Base-by-base conservation (phyloP, 2,329 filamentous ascomycete genomes). In the Claviceps sp. region DNA sequence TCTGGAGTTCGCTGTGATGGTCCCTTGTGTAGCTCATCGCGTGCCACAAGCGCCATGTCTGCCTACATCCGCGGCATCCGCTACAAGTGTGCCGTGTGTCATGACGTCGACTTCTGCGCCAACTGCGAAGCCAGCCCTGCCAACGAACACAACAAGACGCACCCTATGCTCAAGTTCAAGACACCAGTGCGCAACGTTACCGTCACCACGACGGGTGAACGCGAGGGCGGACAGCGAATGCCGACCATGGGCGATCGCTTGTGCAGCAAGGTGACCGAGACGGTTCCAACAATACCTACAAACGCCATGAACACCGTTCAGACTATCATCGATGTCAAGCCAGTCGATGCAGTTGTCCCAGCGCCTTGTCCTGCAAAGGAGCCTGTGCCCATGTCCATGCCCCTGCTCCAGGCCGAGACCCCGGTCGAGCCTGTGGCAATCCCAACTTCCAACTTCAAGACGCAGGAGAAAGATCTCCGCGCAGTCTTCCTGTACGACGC, bases 41-140 rank as follows among this genome's bases (percentile, higher is more conserved):
- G 41, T 14, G 41, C 41, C 61, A 73, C 56, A 18, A 74, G 68
- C 60, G 75, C 61, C 59, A 75, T 65, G 64, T 73, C 63, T 75
- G 79, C 72, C 38, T 95, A 89, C 70, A 96, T 98, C 61, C 76
- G 77, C 51, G 94, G 93, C 49, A 78, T 85, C 55, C 87, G 93
- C 57, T 98, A 93, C 79, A 98, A 98, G 81, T 98, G 93, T 65
- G 88, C 91, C 50, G 85, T 98, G 52, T 98, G 93, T 74, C 78
- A 94, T 63, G 90, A 98, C 66, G 85, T 85, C 37, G 93, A 98
- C 69, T 95, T 96, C 73, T 98, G 93, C 66, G 88, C 87, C 63
- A 86, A 80, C 63, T 98, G 93, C 71, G 94, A 98, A 72, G 89
- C 91, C 48, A 82, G 82, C 61, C 93, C 93, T 7, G 75, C 75